Evolutionary conservation across 129 eudicot genomes (phyloP).

Genomic region (Apium graveolens): DNA sequence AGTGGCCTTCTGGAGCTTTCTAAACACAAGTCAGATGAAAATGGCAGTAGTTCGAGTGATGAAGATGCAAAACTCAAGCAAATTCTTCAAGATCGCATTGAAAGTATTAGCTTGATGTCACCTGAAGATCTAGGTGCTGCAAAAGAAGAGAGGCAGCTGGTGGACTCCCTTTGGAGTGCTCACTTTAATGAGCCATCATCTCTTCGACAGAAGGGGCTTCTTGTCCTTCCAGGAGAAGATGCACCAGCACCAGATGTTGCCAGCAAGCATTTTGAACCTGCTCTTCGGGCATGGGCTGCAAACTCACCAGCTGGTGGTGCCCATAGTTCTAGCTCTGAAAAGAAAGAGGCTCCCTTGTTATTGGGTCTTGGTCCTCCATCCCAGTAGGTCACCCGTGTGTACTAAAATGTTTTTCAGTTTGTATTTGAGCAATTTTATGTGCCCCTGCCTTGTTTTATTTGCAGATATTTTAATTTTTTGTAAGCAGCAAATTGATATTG

Average conservation of each 20-base stretch:
- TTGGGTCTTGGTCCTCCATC: slow-evolving; percentile 50
- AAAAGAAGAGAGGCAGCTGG: slow-evolving; percentile 72
- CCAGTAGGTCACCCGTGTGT: neutral
- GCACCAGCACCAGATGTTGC: slow-evolving; percentile 81
- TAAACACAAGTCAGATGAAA: slow-evolving; percentile 22
- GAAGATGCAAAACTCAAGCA: slow-evolving; percentile 65
- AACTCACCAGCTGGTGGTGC: slow-evolving; percentile 20
- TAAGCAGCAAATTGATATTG: neutral
- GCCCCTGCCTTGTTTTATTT: neutral
- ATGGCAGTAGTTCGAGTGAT: slow-evolving; percentile 15
- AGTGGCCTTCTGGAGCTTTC: slow-evolving; percentile 64
- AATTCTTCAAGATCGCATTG: slow-evolving; percentile 60
- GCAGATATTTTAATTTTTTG: neutral
- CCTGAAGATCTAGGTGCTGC: slow-evolving; percentile 69
- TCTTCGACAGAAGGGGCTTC: slow-evolving; percentile 73
- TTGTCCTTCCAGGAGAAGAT: slow-evolving; percentile 74
- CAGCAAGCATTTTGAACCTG: slow-evolving; percentile 60
- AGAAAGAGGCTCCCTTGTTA: slow-evolving; percentile 59
- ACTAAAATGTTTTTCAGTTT: neutral
- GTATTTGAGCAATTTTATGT: neutral
- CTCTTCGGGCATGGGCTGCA: slow-evolving; percentile 73
- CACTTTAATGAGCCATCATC: slow-evolving; percentile 70
- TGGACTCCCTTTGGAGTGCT: slow-evolving; percentile 67
- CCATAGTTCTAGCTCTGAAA: slow-evolving; percentile 27
- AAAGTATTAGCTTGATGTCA: slow-evolving; percentile 61